Evolutionary conservation across 140 eudicot species (phyloP).

Genomic region (Cichorium intybus): DNA sequence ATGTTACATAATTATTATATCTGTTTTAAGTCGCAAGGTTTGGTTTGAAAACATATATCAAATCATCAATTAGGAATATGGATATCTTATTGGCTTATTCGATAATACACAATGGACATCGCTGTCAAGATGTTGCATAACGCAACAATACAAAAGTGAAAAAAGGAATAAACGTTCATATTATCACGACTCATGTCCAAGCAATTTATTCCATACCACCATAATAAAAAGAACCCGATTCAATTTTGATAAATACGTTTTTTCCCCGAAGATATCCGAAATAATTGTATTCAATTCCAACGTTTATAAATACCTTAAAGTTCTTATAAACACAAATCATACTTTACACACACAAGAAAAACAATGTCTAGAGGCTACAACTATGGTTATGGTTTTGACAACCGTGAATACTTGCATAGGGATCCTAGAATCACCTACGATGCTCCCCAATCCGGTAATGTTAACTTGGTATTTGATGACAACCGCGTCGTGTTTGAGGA

Average conservation of each 20-base stretch:
- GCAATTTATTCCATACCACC: constrained; percentile 25
- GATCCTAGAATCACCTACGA: constrained; percentile 8
- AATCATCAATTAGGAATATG: neutral
- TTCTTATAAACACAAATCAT: neutral
- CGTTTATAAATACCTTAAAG: constrained; percentile 28
- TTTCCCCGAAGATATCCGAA: neutral
- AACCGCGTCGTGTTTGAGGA: constrained; percentile 11
- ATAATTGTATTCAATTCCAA: neutral
- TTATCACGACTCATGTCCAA: constrained; percentile 1
- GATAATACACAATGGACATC: neutral
- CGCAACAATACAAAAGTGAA: neutral
- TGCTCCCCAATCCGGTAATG: constrained; percentile 22
- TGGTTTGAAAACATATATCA: neutral
- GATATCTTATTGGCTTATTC: neutral
- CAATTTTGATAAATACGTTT: constrained; percentile 16
- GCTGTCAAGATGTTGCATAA: neutral
- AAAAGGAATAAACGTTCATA: constrained; percentile 12
- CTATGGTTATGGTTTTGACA: constrained; percentile 7
- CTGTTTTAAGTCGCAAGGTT: too few relatives aligned
- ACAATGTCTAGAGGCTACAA: constrained; percentile 24
- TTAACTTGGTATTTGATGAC: constrained; percentile 15
- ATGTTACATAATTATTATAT: too few relatives aligned
- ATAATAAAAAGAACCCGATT: constrained; percentile 34
- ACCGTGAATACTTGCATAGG: constrained; percentile 14
- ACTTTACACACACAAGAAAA: constrained; percentile 9